A percentile compares a stretch with the other conserved stretches of the same genome.
Conservation (phyloP, 352 stramenopile species). For the Phytophthora melonis region DNA sequence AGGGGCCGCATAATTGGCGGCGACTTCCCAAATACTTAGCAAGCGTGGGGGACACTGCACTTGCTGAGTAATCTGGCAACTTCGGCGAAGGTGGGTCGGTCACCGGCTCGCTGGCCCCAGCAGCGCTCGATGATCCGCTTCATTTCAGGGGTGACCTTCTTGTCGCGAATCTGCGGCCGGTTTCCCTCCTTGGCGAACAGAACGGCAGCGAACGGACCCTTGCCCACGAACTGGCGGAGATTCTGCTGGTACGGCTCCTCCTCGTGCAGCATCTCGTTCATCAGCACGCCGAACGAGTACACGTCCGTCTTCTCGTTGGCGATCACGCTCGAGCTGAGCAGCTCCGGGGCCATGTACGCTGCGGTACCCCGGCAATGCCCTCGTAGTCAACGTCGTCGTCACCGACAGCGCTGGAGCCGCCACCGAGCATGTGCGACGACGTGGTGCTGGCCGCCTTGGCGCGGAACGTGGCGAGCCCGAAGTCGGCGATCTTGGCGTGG, state of each 20-base stretch:
- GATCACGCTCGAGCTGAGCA: constrained; percentile 31
- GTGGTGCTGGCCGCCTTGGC: constrained; percentile 39
- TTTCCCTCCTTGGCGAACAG: constrained; percentile 42
- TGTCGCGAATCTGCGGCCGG: constrained; percentile 31
- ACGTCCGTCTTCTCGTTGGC: constrained; percentile 51
- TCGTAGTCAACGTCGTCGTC: constrained; percentile 39
- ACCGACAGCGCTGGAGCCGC: constrained; percentile 11
- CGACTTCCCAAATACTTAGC: not conserved
- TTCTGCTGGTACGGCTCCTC: constrained; percentile 54
- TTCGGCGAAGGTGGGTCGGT: constrained; percentile 18
- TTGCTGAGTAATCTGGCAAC: constrained; percentile 7
- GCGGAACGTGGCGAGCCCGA: constrained; percentile 55
- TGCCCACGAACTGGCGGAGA: constrained; percentile 43
- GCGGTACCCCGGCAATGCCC: constrained; percentile 48
- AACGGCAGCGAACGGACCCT: constrained; percentile 41
- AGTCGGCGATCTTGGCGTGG: constrained; percentile 87
- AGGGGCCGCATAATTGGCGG: not conserved
- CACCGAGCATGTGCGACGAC: constrained; percentile 41
- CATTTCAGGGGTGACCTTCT: constrained; percentile 30
- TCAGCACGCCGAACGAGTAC: constrained; percentile 53
- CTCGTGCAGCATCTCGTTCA: constrained; percentile 57
- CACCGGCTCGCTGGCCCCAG: constrained; percentile 8
- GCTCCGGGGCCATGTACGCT: constrained; percentile 64
- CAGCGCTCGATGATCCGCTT: constrained; percentile 13
- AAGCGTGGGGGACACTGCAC: constrained; percentile 16